A percentile compares a stretch with the other conserved stretches of the same genome.
Conservation (phyloP, 2,329 filamentous ascomycete species). For the Fusarium mundagurra region DNA sequence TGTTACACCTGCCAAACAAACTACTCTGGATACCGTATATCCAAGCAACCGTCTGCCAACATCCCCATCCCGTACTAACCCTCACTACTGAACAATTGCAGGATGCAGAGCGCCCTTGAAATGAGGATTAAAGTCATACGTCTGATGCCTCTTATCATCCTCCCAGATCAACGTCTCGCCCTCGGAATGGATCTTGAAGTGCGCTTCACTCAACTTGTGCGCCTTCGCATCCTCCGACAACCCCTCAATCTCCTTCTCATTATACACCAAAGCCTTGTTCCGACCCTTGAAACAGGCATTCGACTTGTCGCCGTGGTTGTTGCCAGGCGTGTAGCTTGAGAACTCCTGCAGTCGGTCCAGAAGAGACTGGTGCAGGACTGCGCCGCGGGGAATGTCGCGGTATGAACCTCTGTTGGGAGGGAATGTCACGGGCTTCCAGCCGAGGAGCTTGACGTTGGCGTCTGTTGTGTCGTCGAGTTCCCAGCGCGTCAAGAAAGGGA, state of each 20-base stretch:
- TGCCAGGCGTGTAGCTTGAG: constrained; percentile 43
- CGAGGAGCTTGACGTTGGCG: constrained; percentile 26
- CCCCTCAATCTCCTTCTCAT: neutral
- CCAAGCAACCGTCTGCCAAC: neutral
- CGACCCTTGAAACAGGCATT: constrained; percentile 44
- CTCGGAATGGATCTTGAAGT: constrained; percentile 17
- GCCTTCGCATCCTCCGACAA: neutral
- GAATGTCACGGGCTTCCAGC: constrained; percentile 45
- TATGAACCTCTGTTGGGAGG: constrained; percentile 50
- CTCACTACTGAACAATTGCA: neutral
- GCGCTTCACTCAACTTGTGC: constrained; percentile 1
- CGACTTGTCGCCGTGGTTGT: constrained; percentile 47
- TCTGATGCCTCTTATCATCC: constrained; percentile 27
- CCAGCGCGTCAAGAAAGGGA: constrained; percentile 54
- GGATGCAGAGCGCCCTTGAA: constrained; percentile 1
- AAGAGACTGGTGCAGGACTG: constrained; percentile 52
- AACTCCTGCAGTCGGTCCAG: constrained; percentile 48
- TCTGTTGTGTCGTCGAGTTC: constrained; percentile 44
- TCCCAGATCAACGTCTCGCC: neutral
- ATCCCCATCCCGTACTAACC: neutral
- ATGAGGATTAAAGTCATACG: constrained; percentile 28
- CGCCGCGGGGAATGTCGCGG: constrained; percentile 53
- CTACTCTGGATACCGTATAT: neutral
- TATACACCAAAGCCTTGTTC: constrained; percentile 12
- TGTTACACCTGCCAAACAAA: neutral